Evolutionary conservation across 2,329 filamentous ascomycete genomes (phyloP).

Genomic region (Diplodia corticola): DNA sequence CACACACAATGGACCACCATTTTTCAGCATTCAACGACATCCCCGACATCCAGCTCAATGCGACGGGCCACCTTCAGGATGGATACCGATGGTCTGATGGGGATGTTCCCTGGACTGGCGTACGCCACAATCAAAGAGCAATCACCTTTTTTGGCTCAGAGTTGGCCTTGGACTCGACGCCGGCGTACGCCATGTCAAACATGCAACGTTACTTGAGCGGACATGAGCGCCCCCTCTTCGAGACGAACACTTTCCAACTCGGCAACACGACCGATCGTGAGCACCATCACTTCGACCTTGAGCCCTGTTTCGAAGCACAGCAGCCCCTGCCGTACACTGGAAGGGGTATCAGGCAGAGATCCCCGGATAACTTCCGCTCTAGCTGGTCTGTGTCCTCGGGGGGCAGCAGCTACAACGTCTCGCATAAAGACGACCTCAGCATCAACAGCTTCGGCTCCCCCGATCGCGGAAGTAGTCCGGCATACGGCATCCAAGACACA

Average conservation of each 20-base stretch:
- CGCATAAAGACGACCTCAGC: constrained; percentile 33
- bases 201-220: constrained; percentile 39
- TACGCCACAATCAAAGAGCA: constrained; percentile 25
- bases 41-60: constrained; percentile 31
- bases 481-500: constrained; percentile 1
- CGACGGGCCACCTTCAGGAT: constrained; percentile 22
- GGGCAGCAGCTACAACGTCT: constrained; percentile 32
- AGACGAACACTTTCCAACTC: constrained; percentile 32
- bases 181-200: constrained; percentile 30
- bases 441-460: constrained; percentile 28
- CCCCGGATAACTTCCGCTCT: constrained; percentile 32
- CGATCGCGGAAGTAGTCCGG: constrained; percentile 5
- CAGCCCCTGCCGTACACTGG: constrained; percentile 30
- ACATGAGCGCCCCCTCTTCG: constrained; percentile 33
- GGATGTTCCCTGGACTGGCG: constrained; percentile 17
- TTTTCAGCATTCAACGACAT: constrained; percentile 25
- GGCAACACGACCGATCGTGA: constrained; percentile 27
- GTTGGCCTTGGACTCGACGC: constrained; percentile 26
- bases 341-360: constrained; percentile 26
- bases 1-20: not conserved
- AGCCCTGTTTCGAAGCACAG: constrained; percentile 27
- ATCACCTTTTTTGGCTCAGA: constrained; percentile 28
- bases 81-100: constrained; percentile 25
- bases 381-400: constrained; percentile 36
- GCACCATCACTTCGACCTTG: constrained; percentile 25